phyloP scores from a whole-genome alignment of 129 eudicot species.

The Cynara cardunculus region DNA sequence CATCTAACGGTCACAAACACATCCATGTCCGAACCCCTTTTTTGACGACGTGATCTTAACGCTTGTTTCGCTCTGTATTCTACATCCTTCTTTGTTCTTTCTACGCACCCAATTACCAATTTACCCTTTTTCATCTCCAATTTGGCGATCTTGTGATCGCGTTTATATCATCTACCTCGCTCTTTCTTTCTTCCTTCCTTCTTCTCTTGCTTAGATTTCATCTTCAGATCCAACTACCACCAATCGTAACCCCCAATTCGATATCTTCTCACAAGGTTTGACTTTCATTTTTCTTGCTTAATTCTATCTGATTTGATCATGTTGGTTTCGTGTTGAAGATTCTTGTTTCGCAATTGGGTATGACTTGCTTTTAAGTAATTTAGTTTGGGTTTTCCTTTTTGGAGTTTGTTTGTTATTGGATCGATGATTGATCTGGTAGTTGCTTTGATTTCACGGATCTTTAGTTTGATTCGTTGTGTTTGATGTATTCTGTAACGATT shows the following conservation, averaged over 20 bases:
- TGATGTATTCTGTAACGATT: neutral
- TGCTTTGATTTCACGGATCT: conserved; percentile 23
- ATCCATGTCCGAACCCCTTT: conserved; percentile 1
- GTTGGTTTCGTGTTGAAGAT: neutral
- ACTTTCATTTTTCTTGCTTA: neutral
- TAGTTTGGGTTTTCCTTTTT: neutral
- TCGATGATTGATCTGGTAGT: conserved; percentile 13
- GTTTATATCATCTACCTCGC: conserved; percentile 18
- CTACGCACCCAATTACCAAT: conserved; percentile 9
- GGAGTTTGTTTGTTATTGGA: conserved; percentile 1
- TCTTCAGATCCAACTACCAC: conserved; percentile 26
- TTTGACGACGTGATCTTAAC: conserved; percentile 23
- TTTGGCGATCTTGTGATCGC: conserved; percentile 18
- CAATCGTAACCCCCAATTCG: conserved; percentile 9
- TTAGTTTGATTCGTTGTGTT: conserved; percentile 7
- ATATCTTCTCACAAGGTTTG: conserved; percentile 17
- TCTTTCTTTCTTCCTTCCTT: conserved; percentile 9
- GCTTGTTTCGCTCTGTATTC: conserved; percentile 16
- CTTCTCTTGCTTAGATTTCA: conserved; percentile 14
- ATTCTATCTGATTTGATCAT: conserved; percentile 18
- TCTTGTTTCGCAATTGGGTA: neutral
- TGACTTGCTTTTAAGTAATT: conserved; percentile 3
- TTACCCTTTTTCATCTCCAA: conserved; percentile 17
- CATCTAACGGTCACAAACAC: neutral
- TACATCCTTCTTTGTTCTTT: neutral